These are phyloP conservation scores for Paxillus involutus DNA, from an alignment of 768 basidiomycete species.

Conservation along the genomic window DNA sequence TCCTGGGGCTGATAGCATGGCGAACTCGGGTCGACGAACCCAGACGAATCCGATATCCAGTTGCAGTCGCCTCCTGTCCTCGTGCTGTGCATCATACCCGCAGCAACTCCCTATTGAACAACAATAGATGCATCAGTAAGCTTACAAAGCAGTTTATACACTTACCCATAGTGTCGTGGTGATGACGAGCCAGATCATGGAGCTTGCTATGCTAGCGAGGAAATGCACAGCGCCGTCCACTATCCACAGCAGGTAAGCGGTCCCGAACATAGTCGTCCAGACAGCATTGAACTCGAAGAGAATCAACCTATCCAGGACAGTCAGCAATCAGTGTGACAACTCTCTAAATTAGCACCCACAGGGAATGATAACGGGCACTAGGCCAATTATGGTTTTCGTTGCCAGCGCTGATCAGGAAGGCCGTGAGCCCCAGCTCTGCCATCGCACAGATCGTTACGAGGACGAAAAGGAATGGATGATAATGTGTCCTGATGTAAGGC, in stretches of 20 bases:
- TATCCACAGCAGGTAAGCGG: conserved; percentile 71
- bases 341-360: conserved; percentile 42
- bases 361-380: conserved; percentile 58
- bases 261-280: conserved; percentile 75
- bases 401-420: conserved; percentile 69
- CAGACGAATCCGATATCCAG: conserved; percentile 39
- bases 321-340: conserved; percentile 3
- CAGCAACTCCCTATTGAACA: conserved; percentile 54
- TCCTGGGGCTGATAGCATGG: conserved; percentile 22
- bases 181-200: conserved; percentile 68
- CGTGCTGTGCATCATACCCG: conserved; percentile 67
- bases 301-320: conserved; percentile 42
- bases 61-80: conserved; percentile 60
- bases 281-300: conserved; percentile 62
- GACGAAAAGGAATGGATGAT: conserved; percentile 61
- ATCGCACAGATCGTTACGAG: conserved; percentile 67
- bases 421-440: conserved; percentile 73
- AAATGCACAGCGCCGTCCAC: conserved; percentile 63
- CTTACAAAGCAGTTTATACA: conserved; percentile 2
- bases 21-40: conserved; percentile 22
- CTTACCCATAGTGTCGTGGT: conserved; percentile 70
- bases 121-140: neutral
- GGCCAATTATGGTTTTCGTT: conserved; percentile 64
- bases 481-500: conserved; percentile 50
- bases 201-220: conserved; percentile 76